Percentiles rank a stretch among this genome's conserved stretches.
Evolutionary conservation across 2,329 filamentous ascomycete genomes (phyloP).

Genomic region (Macrophomina tecta): DNA sequence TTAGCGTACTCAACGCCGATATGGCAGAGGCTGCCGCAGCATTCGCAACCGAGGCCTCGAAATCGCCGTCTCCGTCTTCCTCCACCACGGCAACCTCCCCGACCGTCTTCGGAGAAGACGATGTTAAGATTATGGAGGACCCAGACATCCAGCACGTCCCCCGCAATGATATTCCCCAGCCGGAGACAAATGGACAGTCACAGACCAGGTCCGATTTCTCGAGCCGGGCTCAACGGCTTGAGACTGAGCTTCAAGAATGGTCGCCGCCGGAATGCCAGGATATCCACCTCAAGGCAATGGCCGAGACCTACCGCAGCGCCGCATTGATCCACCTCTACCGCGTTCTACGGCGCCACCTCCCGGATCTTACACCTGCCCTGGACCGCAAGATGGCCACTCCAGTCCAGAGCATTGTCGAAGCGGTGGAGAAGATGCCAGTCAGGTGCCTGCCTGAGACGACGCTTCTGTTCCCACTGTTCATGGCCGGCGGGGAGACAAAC

Average conservation of each 20-base stretch:
- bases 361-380: conserved; percentile 19
- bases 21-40: conserved; percentile 25
- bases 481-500: conserved; percentile 25
- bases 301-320: conserved; percentile 24
- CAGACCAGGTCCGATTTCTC: conserved; percentile 25
- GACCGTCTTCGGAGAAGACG: conserved; percentile 6
- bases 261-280: conserved; percentile 23
- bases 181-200: conserved; percentile 10
- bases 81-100: background rate
- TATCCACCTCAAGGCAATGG: conserved; percentile 22
- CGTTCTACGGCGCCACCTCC: conserved; percentile 20
- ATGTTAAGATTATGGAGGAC: conserved; percentile 1
- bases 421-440: conserved; percentile 26
- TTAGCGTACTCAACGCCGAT: conserved; percentile 28
- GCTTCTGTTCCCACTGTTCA: conserved; percentile 24
- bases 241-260: conserved; percentile 26
- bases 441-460: conserved; percentile 26
- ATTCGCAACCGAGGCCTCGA: conserved; percentile 10
- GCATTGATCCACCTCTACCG: conserved; percentile 28
- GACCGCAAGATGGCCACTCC: conserved; percentile 25
- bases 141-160: conserved; percentile 20
- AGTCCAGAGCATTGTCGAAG: conserved; percentile 23
- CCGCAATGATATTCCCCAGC: background rate
- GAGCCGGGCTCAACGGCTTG: conserved; percentile 15
- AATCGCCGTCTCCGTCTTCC: conserved; percentile 9